phyloP scores from a whole-genome alignment of 2,329 filamentous ascomycete genomes.

The Mycosphaerella arachidis region DNA sequence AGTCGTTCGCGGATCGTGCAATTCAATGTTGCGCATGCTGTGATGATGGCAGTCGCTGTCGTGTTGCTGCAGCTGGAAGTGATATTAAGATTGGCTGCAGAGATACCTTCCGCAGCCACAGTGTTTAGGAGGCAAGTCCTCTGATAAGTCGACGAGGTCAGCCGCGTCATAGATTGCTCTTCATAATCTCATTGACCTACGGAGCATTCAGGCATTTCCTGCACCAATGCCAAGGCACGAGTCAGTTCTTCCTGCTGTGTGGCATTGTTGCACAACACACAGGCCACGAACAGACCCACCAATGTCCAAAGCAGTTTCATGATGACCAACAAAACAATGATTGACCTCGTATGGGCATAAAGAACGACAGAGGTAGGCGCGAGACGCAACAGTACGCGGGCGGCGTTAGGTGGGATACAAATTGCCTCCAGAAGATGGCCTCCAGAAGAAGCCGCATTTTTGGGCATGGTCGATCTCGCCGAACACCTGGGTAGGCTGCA shows the following conservation, averaged over 20 bases:
- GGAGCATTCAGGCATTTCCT: slow-evolving; percentile 14
- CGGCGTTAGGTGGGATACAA: neutral
- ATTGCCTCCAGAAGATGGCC: neutral
- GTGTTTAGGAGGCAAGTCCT: slow-evolving; percentile 10
- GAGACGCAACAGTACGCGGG: neutral
- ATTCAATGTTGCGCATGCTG: slow-evolving; percentile 5
- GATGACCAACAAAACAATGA: neutral
- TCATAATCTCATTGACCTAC: slow-evolving; percentile 2
- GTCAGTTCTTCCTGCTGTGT: slow-evolving; percentile 8
- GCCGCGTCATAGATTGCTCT: neutral
- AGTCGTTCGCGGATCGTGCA: slow-evolving; percentile 15
- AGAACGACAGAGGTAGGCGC: neutral
- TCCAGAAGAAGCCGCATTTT: neutral
- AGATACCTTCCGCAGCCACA: slow-evolving; percentile 9
- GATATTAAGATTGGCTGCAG: slow-evolving; percentile 9
- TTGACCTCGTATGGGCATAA: neutral
- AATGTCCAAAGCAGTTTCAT: slow-evolving; percentile 15
- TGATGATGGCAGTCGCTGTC: slow-evolving; percentile 10
- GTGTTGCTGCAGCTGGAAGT: slow-evolving; percentile 12
- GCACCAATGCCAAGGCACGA: slow-evolving; percentile 9
- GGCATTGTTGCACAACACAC: slow-evolving; percentile 10
- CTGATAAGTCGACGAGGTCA: neutral
- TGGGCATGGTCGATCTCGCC: neutral
- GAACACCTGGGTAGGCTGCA: slow-evolving; percentile 1
- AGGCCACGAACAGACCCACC: slow-evolving; percentile 6